Evolutionary conservation across 441 rosid species (phyloP).

Genomic region (Erysimum cheiri): DNA sequence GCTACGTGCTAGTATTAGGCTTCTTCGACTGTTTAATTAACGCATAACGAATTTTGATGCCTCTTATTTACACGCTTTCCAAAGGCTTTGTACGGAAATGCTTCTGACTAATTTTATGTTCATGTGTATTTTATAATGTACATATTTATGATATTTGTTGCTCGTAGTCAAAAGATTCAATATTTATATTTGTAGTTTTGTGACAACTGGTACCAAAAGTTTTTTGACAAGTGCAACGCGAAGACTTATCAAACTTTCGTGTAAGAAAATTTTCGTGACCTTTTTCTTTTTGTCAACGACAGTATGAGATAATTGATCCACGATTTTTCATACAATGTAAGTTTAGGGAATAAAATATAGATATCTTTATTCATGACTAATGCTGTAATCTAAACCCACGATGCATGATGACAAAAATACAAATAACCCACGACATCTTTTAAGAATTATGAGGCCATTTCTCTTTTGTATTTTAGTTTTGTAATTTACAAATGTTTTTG

Average conservation of each 20-base stretch:
- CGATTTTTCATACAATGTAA: not conserved
- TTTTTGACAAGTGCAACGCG: not conserved
- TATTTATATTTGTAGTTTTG: conserved; percentile 9
- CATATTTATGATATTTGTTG: conserved; percentile 9
- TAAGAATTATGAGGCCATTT: not conserved
- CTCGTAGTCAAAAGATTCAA: conserved; percentile 26
- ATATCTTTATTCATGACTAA: conserved; percentile 1
- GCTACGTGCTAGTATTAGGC: not conserved
- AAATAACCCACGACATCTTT: not conserved
- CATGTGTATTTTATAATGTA: conserved; percentile 14
- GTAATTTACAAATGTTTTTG: not conserved
- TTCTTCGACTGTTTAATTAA: not conserved
- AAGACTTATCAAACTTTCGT: conserved; percentile 8
- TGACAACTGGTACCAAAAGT: conserved; percentile 13
- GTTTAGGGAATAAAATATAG: not conserved
- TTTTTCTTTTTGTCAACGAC: not conserved
- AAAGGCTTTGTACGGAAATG: not conserved
- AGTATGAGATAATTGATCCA: not conserved
- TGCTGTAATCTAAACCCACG: not conserved
- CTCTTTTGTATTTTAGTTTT: not conserved
- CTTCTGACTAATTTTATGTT: conserved; percentile 33
- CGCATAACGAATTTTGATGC: not conserved
- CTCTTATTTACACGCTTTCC: conserved; percentile 14
- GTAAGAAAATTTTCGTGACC: not conserved
- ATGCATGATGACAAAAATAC: not conserved